phyloP scores from a whole-genome alignment of 148 eudicot genomes.

The Rhododendron williamsianum region DNA sequence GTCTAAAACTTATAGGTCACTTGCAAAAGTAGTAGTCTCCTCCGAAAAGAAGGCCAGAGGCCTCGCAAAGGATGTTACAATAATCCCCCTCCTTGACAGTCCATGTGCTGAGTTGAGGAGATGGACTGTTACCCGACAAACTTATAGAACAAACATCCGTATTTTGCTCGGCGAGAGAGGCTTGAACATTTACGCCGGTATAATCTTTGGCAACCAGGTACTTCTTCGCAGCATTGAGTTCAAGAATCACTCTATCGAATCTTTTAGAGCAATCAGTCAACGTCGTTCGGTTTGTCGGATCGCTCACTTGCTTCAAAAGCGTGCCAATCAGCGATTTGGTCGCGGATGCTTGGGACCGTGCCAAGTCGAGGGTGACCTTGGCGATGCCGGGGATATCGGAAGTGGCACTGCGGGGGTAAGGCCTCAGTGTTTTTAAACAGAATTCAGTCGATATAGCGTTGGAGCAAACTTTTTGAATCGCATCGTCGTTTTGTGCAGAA shows the following conservation, averaged over 20 bases:
- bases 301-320: background rate
- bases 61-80: too few relatives aligned
- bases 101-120: too few relatives aligned
- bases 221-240: background rate
- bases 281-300: background rate
- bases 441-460: background rate
- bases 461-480: background rate
- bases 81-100: too few relatives aligned
- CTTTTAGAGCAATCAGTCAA: background rate
- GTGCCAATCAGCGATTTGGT: background rate
- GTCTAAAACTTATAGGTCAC: too few relatives aligned
- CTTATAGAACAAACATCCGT: too few relatives aligned
- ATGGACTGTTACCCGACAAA: too few relatives aligned
- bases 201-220: background rate
- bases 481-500: background rate
- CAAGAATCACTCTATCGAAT: background rate
- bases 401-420: background rate
- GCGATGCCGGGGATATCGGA: background rate
- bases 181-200: too few relatives aligned
- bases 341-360: background rate
- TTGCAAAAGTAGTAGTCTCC: too few relatives aligned
- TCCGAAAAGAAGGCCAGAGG: too few relatives aligned
- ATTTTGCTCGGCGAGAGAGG: too few relatives aligned
- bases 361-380: background rate
- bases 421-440: background rate